Evolutionary conservation across 2,329 filamentous ascomycete genomes (phyloP).

Genomic region (Coniochaeta sp.): DNA sequence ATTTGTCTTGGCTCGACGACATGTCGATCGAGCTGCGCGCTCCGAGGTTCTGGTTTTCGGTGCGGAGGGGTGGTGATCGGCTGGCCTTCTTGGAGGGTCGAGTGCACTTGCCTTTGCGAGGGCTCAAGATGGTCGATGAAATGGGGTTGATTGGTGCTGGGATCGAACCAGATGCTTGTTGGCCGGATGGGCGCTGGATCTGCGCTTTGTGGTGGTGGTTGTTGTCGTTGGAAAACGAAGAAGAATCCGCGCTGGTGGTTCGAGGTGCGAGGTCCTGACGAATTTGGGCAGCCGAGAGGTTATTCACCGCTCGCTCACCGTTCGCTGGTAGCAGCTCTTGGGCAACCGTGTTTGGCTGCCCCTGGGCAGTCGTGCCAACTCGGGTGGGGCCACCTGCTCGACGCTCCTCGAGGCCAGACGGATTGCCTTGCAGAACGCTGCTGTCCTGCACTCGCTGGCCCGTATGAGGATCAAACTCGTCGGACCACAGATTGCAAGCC

Average conservation of each 20-base stretch:
- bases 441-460: not conserved
- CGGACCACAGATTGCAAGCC: no score
- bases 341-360: not conserved
- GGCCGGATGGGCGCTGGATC: no score
- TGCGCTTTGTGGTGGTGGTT: not conserved
- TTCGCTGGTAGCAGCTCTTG: not conserved
- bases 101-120: no score
- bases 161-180: no score
- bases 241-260: not conserved
- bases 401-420: not conserved
- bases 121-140: no score
- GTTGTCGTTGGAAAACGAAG: not conserved
- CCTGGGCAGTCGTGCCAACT: not conserved
- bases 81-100: no score
- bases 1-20: not conserved
- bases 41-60: not conserved
- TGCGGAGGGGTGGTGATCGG: not conserved
- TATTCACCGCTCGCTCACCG: not conserved
- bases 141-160: no score
- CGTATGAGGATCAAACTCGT: not conserved
- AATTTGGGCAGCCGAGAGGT: not conserved
- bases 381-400: not conserved
- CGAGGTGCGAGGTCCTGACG: not conserved
- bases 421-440: not conserved
- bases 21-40: not conserved